These are phyloP conservation scores for Thalassiosira delicatula DNA, from an alignment of 352 stramenopile genomes.

Conservation along the genomic window DNA sequence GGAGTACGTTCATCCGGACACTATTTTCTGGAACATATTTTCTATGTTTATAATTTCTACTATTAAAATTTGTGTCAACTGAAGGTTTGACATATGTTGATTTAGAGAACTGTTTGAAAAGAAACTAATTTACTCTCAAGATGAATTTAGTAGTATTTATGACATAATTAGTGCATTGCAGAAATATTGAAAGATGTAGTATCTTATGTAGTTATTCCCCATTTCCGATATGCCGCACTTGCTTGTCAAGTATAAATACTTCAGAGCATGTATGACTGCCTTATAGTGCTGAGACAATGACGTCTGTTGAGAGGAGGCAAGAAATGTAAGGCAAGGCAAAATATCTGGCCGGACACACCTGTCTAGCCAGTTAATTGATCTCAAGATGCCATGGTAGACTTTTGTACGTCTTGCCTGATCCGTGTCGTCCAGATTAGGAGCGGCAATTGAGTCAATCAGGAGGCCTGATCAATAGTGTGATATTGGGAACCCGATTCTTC, in stretches of 20 bases:
- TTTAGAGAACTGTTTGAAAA: no score
- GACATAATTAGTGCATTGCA: no score
- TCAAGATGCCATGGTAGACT: constrained; percentile 3
- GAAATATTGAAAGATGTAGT: no score
- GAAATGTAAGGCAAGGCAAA: not conserved
- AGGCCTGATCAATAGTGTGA: constrained; percentile 29
- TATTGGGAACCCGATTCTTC: not conserved
- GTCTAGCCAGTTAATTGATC: constrained; percentile 11
- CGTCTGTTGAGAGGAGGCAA: constrained; percentile 1
- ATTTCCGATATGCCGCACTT: constrained; percentile 2
- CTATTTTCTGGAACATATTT: no score
- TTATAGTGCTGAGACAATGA: not conserved
- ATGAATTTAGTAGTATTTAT: no score
- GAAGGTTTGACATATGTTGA: no score
- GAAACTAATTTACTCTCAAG: no score
- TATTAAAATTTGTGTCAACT: no score
- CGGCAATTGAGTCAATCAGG: constrained; percentile 31
- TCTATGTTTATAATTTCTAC: no score
- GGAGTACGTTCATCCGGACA: no score
- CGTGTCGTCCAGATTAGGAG: not conserved
- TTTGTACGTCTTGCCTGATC: not conserved
- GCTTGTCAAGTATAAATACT: constrained; percentile 3
- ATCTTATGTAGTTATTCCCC: no score
- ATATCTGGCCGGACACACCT: constrained; percentile 3
- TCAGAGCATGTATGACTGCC: not conserved